A percentile compares a stretch with the other conserved stretches of the same genome.
Evolutionary conservation across 2,329 filamentous ascomycete genomes (phyloP).

Genomic region (Botrytis galanthina): DNA sequence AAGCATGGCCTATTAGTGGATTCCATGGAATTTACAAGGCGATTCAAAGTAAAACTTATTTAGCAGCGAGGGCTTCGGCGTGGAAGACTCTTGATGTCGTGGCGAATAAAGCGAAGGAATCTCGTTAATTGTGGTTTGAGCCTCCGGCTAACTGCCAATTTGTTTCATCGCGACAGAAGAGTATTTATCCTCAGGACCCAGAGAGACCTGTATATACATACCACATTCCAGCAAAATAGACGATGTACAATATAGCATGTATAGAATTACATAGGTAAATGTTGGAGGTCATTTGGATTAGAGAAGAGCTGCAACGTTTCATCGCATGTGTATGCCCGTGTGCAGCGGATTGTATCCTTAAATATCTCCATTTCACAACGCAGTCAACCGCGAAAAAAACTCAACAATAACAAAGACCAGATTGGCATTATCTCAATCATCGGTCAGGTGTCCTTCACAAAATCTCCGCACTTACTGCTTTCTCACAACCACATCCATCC

Average conservation of each 20-base stretch:
- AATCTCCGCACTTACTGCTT: background rate
- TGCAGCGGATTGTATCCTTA: background rate
- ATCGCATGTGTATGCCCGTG: too few relatives aligned
- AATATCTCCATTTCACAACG: background rate
- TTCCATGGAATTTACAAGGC: constrained; percentile 59
- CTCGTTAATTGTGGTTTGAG: background rate
- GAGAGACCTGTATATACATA: background rate
- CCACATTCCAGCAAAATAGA: background rate
- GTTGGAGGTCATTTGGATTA: background rate
- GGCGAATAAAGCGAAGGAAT: background rate
- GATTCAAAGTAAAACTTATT: constrained; percentile 49
- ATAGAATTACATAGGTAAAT: background rate
- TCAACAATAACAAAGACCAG: background rate
- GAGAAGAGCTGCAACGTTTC: background rate
- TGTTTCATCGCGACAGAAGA: background rate
- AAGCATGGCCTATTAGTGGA: constrained; percentile 57
- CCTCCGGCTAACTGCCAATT: background rate
- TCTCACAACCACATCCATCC: background rate
- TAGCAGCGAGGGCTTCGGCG: constrained; percentile 30
- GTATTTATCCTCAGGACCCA: background rate
- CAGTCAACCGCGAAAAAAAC: background rate
- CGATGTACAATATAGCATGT: background rate
- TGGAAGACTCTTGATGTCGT: constrained; percentile 28
- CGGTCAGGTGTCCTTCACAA: background rate
- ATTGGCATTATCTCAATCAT: background rate